A percentile compares a stretch with the other conserved stretches of the same genome.
Evolutionary conservation across 176 grass and related monocot genomes (phyloP).

Genomic region (Thalia dealbata): DNA sequence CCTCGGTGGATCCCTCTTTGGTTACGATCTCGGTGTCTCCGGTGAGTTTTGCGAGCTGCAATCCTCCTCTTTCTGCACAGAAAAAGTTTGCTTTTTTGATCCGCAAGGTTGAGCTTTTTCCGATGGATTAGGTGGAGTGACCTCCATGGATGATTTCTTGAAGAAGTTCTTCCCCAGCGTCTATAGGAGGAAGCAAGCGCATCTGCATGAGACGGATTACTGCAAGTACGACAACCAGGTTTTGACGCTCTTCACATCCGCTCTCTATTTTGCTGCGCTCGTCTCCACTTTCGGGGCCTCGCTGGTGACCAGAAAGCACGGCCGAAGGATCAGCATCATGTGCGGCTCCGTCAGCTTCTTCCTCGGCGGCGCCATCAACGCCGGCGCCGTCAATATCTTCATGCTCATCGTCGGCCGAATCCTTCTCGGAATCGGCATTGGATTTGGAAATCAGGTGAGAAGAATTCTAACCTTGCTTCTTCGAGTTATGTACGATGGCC

Average conservation of each 20-base stretch:
- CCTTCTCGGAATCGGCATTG: slow-evolving; percentile 80
- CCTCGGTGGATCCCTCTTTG: slow-evolving; percentile 94
- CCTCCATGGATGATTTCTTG: slow-evolving; percentile 92
- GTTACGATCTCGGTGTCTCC: slow-evolving; percentile 93
- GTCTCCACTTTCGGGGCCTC: slow-evolving; percentile 91
- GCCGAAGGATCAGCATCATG: slow-evolving; percentile 86
- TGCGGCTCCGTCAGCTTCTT: slow-evolving; percentile 80
- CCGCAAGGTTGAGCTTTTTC: neutral
- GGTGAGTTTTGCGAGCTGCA: slow-evolving; percentile 24
- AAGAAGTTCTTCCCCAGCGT: slow-evolving; percentile 70
- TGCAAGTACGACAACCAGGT: slow-evolving; percentile 98
- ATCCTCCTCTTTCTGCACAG: neutral
- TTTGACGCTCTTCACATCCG: slow-evolving; percentile 88
- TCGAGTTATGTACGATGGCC: neutral
- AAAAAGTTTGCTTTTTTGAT: neutral
- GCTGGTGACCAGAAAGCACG: slow-evolving; percentile 49
- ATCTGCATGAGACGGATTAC: slow-evolving; percentile 83
- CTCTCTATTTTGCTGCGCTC: slow-evolving; percentile 87
- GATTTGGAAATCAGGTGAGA: slow-evolving; percentile 75
- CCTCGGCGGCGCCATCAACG: slow-evolving; percentile 78
- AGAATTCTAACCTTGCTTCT: neutral
- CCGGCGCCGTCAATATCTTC: slow-evolving; percentile 45
- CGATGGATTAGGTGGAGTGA: slow-evolving; percentile 54
- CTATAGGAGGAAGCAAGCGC: slow-evolving; percentile 52
- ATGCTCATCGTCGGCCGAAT: slow-evolving; percentile 88